These are phyloP conservation scores for Jatropha multifida DNA, from an alignment of 441 rosid species.

Conservation along the genomic window DNA sequence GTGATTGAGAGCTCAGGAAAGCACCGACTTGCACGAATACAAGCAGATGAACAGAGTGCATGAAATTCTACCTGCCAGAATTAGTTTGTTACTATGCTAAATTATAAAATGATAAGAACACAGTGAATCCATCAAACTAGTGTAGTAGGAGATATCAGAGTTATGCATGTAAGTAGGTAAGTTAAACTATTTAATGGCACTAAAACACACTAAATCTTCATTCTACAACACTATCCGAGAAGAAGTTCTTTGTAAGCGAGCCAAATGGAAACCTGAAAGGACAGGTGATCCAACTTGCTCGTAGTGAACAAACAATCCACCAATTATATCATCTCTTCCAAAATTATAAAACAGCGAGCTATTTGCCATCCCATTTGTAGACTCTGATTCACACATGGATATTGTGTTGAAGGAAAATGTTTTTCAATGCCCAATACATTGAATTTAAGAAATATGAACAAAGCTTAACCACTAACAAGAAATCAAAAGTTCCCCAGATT, in stretches of 20 bases:
- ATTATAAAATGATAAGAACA: neutral
- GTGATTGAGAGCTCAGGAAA: slow-evolving; percentile 79
- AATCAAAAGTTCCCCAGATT: neutral
- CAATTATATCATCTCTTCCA: neutral
- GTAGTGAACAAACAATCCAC: neutral
- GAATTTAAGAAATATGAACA: neutral
- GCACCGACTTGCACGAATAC: slow-evolving; percentile 68
- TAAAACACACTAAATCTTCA: slow-evolving; percentile 1
- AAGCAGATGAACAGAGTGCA: slow-evolving; percentile 55
- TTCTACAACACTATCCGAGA: neutral
- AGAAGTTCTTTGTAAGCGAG: neutral
- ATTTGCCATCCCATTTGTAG: neutral
- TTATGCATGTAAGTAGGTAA: neutral
- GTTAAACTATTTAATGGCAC: neutral
- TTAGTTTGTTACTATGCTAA: slow-evolving; percentile 8
- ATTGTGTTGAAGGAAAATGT: neutral
- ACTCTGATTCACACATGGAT: neutral
- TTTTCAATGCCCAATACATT: neutral
- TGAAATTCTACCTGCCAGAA: slow-evolving; percentile 73
- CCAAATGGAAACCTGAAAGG: neutral
- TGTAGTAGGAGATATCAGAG: neutral
- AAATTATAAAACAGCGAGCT: neutral
- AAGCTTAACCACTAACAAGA: neutral
- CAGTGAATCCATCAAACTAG: slow-evolving; percentile 1
- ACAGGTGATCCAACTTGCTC: neutral